Evolutionary conservation across 2,329 filamentous ascomycete species (phyloP).

Genomic region (Dothistroma septosporum): DNA sequence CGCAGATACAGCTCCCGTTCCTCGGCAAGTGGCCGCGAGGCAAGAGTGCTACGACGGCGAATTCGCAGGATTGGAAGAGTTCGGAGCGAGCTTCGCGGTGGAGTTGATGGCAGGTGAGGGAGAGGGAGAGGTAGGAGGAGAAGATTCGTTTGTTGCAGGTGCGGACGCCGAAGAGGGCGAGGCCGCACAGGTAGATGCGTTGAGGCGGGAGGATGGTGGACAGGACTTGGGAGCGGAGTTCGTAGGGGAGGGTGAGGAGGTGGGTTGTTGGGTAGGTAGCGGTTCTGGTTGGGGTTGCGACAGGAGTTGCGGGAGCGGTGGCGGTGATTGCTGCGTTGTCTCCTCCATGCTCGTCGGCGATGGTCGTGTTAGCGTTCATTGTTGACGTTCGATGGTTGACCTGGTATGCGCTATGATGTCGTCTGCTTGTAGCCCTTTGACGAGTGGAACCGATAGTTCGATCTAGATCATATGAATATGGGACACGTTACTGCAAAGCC

Average conservation of each 20-base stretch:
- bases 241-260: background rate
- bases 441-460: too few relatives aligned
- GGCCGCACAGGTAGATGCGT: background rate
- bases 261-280: background rate
- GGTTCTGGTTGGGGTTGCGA: background rate
- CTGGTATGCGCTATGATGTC: too few relatives aligned
- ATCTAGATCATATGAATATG: too few relatives aligned
- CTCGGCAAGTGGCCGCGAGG: background rate
- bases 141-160: background rate
- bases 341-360: too few relatives aligned
- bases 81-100: background rate
- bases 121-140: background rate
- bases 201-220: background rate
- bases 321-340: background rate
- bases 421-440: too few relatives aligned
- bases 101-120: background rate
- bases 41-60: background rate
- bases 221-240: background rate
- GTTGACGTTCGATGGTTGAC: too few relatives aligned
- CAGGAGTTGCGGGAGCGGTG: background rate
- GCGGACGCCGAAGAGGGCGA: background rate
- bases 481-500: too few relatives aligned
- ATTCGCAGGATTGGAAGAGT: background rate
- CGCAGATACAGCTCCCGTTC: background rate
- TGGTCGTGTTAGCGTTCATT: too few relatives aligned